phyloP scores from a whole-genome alignment of 768 basidiomycete genomes.

The Coprinellus micaceus region DNA sequence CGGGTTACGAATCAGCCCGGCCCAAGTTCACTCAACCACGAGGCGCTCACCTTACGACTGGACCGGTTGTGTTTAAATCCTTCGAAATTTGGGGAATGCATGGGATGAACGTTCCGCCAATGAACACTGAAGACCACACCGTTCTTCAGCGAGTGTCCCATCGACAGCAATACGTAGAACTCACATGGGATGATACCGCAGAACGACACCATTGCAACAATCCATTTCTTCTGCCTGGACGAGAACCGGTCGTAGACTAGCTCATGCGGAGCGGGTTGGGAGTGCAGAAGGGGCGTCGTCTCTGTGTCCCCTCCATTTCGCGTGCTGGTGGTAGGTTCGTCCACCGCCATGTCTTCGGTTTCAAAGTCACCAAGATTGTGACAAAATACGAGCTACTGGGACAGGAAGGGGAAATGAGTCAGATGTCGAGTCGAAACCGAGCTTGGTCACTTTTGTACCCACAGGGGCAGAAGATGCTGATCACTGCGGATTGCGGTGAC shows the following conservation, averaged over 20 bases:
- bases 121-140: constrained; percentile 47
- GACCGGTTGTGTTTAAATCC: constrained; percentile 56
- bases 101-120: constrained; percentile 65
- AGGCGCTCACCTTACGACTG: constrained; percentile 50
- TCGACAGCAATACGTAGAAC: too few relatives aligned
- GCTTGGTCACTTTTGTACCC: too few relatives aligned
- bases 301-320: not conserved
- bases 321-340: too few relatives aligned
- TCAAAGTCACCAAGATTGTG: too few relatives aligned
- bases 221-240: constrained; percentile 42
- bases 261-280: constrained; percentile 19
- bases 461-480: too few relatives aligned
- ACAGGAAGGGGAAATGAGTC: too few relatives aligned
- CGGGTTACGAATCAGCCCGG: not conserved
- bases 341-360: too few relatives aligned
- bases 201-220: constrained; percentile 56
- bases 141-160: too few relatives aligned
- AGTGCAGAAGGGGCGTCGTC: not conserved
- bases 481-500: too few relatives aligned
- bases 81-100: constrained; percentile 68
- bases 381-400: too few relatives aligned
- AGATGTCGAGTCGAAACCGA: too few relatives aligned
- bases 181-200: constrained; percentile 62
- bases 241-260: constrained; percentile 60
- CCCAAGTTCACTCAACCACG: not conserved